These are phyloP conservation scores for Lepidium aucheri DNA, from an alignment of 345 rosid genomes.

Conservation along the genomic window DNA sequence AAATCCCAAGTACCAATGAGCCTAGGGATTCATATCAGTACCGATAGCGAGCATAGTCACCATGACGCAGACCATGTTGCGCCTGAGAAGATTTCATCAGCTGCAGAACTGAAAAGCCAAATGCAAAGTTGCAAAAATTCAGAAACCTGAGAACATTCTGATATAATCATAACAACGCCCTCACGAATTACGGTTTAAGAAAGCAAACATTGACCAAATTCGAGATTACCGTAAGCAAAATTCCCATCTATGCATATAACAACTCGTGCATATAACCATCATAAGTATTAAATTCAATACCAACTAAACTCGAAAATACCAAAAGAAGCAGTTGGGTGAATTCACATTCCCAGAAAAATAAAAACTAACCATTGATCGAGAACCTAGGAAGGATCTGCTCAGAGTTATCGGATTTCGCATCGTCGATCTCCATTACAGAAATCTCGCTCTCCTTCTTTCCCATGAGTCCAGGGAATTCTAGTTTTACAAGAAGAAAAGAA, in stretches of 20 bases:
- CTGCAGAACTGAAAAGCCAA: slow-evolving; percentile 57
- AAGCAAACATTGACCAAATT: not conserved
- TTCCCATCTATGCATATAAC: slow-evolving; percentile 1
- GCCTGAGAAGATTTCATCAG: slow-evolving; percentile 84
- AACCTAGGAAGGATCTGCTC: slow-evolving; percentile 61
- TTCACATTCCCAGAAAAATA: not conserved
- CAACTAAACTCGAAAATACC: not conserved
- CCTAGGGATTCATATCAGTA: slow-evolving; percentile 16
- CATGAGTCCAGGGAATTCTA: slow-evolving; percentile 24
- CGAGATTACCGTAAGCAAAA: not conserved
- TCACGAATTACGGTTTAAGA: not conserved
- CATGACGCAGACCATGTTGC: slow-evolving; percentile 97
- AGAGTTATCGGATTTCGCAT: slow-evolving; percentile 36
- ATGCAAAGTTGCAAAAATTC: not conserved
- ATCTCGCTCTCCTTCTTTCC: slow-evolving; percentile 39
- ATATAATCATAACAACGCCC: not conserved
- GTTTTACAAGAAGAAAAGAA: not conserved
- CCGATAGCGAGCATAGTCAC: slow-evolving; percentile 92
- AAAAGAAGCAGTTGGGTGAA: not conserved
- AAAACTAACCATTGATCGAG: slow-evolving; percentile 63
- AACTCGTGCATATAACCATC: not conserved
- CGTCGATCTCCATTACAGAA: slow-evolving; percentile 73
- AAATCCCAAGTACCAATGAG: not conserved
- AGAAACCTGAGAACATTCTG: not conserved
- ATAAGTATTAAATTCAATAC: not conserved